phyloP scores from a whole-genome alignment of 768 basidiomycete genomes.

The Jaapia argillacea region DNA sequence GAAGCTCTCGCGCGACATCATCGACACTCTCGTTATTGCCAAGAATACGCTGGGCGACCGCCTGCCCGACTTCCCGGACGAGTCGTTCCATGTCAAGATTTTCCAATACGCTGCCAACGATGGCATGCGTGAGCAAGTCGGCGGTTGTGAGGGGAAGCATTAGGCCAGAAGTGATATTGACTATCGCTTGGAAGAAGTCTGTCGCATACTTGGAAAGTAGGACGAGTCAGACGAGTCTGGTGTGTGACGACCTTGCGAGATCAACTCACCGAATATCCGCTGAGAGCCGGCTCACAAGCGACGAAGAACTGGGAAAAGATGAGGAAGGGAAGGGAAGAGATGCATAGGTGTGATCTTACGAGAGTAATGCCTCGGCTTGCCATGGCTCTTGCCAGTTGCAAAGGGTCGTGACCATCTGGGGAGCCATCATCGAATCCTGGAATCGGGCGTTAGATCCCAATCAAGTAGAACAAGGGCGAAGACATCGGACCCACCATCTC shows the following conservation, averaged over 20 bases:
- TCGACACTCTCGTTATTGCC: constrained; percentile 94
- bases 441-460: constrained; percentile 6
- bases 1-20: constrained; percentile 89
- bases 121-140: constrained; percentile 88
- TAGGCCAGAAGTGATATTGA: constrained; percentile 85
- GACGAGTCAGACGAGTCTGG: too few species aligned
- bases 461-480: constrained; percentile 8
- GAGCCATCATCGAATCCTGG: constrained; percentile 89
- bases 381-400: constrained; percentile 83
- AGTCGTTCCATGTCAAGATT: constrained; percentile 98
- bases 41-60: constrained; percentile 86
- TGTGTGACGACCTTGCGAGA: constrained; percentile 4
- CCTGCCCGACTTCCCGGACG: constrained; percentile 88
- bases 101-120: constrained; percentile 93
- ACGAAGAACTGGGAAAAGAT: constrained; percentile 73
- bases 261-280: constrained; percentile 72
- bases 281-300: constrained; percentile 95
- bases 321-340: constrained; percentile 7
- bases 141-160: constrained; percentile 97
- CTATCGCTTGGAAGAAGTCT: constrained; percentile 92
- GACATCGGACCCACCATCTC: constrained; percentile 58
- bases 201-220: constrained; percentile 58
- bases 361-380: constrained; percentile 85
- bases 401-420: constrained; percentile 87
- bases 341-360: constrained; percentile 33